These are phyloP conservation scores for Apophysomyces sp. DNA, from an alignment of 371 early-diverging fungal species.

Conservation along the genomic window DNA sequence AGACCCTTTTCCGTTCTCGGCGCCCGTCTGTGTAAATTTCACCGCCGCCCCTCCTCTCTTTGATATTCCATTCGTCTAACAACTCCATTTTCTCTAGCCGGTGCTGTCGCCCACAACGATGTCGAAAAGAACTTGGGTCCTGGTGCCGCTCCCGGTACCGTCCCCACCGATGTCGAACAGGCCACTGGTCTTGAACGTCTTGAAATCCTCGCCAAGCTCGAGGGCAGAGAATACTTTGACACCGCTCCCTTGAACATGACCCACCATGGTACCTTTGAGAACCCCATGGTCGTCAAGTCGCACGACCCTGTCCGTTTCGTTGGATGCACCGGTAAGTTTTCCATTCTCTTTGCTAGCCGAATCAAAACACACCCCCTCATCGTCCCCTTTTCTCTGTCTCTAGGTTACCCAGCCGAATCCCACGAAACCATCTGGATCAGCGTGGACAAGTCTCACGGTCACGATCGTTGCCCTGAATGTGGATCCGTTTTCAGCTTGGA, in stretches of 20 bases:
- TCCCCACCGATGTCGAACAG: constrained; percentile 90
- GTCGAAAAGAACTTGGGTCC: constrained; percentile 37
- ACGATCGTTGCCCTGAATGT: constrained; percentile 97
- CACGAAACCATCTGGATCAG: constrained; percentile 87
- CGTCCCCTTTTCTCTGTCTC: neutral
- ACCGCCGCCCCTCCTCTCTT: neutral
- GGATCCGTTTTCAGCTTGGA: constrained; percentile 80
- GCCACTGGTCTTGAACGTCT: constrained; percentile 91
- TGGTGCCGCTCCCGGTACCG: constrained; percentile 70
- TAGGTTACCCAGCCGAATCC: constrained; percentile 87
- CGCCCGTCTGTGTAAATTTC: constrained; percentile 27
- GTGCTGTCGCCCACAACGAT: constrained; percentile 36
- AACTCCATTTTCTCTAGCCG: constrained; percentile 10
- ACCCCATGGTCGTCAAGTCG: constrained; percentile 88
- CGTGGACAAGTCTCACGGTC: constrained; percentile 71
- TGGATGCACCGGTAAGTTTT: constrained; percentile 88
- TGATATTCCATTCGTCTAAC: neutral
- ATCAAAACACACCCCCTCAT: too few species aligned
- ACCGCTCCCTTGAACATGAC: constrained; percentile 78
- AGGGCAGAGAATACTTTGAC: constrained; percentile 89
- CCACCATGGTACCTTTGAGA: constrained; percentile 77
- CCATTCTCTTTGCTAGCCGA: neutral
- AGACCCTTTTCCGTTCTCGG: constrained; percentile 32
- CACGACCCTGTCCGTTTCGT: constrained; percentile 82
- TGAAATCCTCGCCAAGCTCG: constrained; percentile 83